Conservation (phyloP, 2,329 filamentous ascomycete genomes). For the Bipolaris cookei region DNA sequence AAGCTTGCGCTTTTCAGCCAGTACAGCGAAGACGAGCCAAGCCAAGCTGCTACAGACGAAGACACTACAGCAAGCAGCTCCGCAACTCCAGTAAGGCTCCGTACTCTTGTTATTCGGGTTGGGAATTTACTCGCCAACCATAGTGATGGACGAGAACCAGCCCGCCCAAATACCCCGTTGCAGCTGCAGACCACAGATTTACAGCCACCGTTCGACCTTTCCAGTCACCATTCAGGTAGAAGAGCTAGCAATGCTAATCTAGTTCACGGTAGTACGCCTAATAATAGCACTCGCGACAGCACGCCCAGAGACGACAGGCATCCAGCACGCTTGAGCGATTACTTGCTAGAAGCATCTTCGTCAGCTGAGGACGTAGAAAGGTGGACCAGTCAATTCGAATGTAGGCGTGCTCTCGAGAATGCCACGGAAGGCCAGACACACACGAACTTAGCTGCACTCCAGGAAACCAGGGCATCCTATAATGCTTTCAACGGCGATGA, state of each 20-base stretch:
- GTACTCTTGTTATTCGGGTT: constrained; percentile 3
- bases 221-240: constrained; percentile 2
- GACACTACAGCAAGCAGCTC: constrained; percentile 6
- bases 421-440: too few relatives aligned
- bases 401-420: too few relatives aligned
- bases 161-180: constrained; percentile 3
- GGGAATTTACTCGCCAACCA: constrained; percentile 3
- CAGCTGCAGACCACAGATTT: neutral
- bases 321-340: constrained; percentile 2
- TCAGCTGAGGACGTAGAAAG: constrained; percentile 1
- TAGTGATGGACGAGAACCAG: constrained; percentile 2
- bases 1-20: constrained; percentile 9
- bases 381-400: neutral
- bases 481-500: too few relatives aligned
- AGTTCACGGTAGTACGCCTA: constrained; percentile 6
- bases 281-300: constrained; percentile 3
- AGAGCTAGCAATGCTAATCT: constrained; percentile 3
- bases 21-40: constrained; percentile 7
- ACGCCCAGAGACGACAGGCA: constrained; percentile 4
- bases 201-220: neutral
- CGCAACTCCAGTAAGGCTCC: constrained; percentile 4
- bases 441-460: too few relatives aligned
- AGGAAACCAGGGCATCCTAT: too few relatives aligned
- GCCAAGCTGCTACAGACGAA: constrained; percentile 5
- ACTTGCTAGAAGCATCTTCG: constrained; percentile 5